Conservation (phyloP, 441 rosid species). For the Gossypium gossypioides region DNA sequence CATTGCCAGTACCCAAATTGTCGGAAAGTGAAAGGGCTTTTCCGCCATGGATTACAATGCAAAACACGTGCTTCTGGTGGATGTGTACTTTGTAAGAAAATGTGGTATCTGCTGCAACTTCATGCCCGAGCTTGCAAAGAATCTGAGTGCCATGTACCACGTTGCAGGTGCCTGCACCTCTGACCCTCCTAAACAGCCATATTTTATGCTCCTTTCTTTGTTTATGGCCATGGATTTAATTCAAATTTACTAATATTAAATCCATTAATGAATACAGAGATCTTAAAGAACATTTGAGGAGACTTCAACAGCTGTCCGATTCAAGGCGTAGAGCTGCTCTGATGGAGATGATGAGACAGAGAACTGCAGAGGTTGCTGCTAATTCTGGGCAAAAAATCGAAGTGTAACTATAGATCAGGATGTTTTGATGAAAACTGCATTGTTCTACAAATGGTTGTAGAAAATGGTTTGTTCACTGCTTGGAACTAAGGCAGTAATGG, state of each 20-base stretch:
- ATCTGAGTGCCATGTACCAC: conserved; percentile 87
- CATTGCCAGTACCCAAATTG: too few relatives aligned
- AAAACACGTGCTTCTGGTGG: conserved; percentile 89
- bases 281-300: conserved; percentile 82
- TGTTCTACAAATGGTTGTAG: conserved; percentile 22
- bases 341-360: conserved; percentile 99
- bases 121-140: conserved; percentile 99
- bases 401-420: conserved; percentile 35
- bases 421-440: conserved; percentile 21
- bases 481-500: conserved; percentile 18
- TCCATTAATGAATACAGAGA: conserved; percentile 48
- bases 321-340: conserved; percentile 97
- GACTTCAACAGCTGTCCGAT: conserved; percentile 97
- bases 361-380: conserved; percentile 92
- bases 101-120: conserved; percentile 98
- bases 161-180: conserved; percentile 67
- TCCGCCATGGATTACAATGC: conserved; percentile 90
- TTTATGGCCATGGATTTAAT: neutral
- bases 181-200: neutral
- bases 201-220: neutral
- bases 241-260: neutral
- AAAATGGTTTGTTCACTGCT: conserved; percentile 24
- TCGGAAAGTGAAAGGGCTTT: conserved; percentile 50
- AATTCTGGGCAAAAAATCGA: conserved; percentile 37
- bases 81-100: conserved; percentile 83